These are phyloP conservation scores for Aspergillus alliaceus DNA, from an alignment of 2,329 filamentous ascomycete genomes.

Conservation along the genomic window DNA sequence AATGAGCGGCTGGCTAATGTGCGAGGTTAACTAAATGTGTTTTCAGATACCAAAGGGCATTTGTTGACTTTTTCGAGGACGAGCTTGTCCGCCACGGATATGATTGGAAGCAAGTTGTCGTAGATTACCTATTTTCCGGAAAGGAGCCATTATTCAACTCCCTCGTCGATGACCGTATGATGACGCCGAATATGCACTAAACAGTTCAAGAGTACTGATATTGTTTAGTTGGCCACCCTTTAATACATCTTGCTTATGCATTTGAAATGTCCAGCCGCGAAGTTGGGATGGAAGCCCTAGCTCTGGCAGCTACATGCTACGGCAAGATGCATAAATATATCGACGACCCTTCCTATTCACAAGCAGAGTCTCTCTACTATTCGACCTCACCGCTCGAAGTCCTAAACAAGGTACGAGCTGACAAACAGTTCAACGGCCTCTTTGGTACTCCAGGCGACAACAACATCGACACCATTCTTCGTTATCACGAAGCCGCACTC, in stretches of 20 bases:
- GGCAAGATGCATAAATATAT: slow-evolving; percentile 59
- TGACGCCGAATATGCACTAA: neutral
- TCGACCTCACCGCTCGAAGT: slow-evolving; percentile 68
- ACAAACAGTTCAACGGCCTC: slow-evolving; percentile 68
- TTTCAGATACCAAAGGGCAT: slow-evolving; percentile 77
- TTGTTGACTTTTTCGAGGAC: slow-evolving; percentile 94
- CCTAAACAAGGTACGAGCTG: slow-evolving; percentile 65
- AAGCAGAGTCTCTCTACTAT: slow-evolving; percentile 58
- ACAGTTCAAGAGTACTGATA: neutral
- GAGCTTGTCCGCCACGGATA: slow-evolving; percentile 75
- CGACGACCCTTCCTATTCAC: slow-evolving; percentile 71
- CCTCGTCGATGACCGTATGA: slow-evolving; percentile 74
- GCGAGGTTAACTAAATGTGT: neutral
- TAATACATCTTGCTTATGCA: slow-evolving; percentile 95
- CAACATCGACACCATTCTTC: slow-evolving; percentile 69
- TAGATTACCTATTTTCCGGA: slow-evolving; percentile 68
- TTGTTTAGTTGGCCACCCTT: slow-evolving; percentile 74
- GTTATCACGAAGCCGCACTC: slow-evolving; percentile 66
- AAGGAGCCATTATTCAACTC: slow-evolving; percentile 78
- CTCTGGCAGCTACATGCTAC: slow-evolving; percentile 63
- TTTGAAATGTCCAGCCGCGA: slow-evolving; percentile 85
- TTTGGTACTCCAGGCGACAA: slow-evolving; percentile 59
- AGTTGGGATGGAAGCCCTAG: slow-evolving; percentile 83
- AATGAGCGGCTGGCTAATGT: neutral
- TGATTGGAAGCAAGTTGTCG: slow-evolving; percentile 77